phyloP scores from a whole-genome alignment of 2,329 filamentous ascomycete species.

The Ophiostoma ips region DNA sequence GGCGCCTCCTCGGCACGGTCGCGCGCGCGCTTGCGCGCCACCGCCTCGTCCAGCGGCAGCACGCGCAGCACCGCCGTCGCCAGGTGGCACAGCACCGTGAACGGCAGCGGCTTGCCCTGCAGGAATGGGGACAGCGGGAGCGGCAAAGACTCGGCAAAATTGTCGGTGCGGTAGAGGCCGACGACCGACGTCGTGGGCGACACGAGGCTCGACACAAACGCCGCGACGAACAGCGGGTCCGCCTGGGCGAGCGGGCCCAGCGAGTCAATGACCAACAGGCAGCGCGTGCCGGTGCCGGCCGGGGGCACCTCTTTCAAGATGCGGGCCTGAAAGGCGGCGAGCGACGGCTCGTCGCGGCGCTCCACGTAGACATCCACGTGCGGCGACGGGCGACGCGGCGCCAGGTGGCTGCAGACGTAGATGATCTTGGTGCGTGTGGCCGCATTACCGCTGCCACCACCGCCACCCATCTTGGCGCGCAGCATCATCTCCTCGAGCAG shows the following conservation, averaged over 20 bases:
- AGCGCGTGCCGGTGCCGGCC: conserved; percentile 16
- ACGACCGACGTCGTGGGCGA: conserved; percentile 57
- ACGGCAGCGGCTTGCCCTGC: conserved; percentile 52
- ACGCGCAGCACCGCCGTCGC: conserved; percentile 75
- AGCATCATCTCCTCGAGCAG: conserved; percentile 60
- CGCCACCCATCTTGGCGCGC: conserved; percentile 61
- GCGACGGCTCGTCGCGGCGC: conserved; percentile 44
- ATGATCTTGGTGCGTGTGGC: conserved; percentile 32
- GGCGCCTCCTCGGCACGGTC: conserved; percentile 65
- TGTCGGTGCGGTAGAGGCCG: conserved; percentile 68
- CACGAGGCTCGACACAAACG: conserved; percentile 57
- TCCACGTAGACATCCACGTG: conserved; percentile 55
- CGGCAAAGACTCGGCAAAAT: not conserved
- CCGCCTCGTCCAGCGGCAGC: conserved; percentile 58
- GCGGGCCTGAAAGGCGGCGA: conserved; percentile 43
- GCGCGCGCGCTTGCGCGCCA: conserved; percentile 59
- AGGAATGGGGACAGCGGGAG: conserved; percentile 11
- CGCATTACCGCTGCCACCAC: conserved; percentile 20
- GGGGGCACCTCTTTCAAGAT: conserved; percentile 25
- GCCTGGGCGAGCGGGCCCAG: conserved; percentile 51
- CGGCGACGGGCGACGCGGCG: conserved; percentile 51
- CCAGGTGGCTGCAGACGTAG: conserved; percentile 53
- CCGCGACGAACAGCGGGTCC: conserved; percentile 42
- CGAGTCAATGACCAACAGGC: conserved; percentile 66
- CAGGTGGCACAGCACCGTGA: conserved; percentile 65